Percentiles rank a stretch among this genome's conserved stretches.
Evolutionary conservation across 169 alveolate species (phyloP).

Genomic region (Ichthyophthirius multifiliis): DNA sequence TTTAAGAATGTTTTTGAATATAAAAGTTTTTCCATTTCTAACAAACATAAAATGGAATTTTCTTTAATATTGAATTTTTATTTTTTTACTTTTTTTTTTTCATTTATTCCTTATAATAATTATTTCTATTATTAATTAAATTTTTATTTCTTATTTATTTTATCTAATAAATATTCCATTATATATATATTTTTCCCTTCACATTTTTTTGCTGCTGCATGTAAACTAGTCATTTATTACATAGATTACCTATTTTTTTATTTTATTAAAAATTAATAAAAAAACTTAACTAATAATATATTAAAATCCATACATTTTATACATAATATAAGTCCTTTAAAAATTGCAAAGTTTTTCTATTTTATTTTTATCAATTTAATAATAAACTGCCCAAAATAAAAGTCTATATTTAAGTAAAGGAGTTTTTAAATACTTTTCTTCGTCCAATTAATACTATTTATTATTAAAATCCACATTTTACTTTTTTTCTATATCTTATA

Average conservation of each 20-base stretch:
- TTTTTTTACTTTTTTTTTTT: neutral
- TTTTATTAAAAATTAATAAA: too few relatives aligned
- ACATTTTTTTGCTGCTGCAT: slow-evolving; percentile 49
- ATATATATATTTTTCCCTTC: slow-evolving; percentile 10
- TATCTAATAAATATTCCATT: neutral
- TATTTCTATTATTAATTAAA: neutral
- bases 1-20: neutral
- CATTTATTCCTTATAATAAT: neutral
- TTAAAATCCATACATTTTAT: too few relatives aligned
- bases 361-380: neutral
- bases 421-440: neutral
- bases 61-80: neutral
- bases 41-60: neutral
- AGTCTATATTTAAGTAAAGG: slow-evolving; percentile 12
- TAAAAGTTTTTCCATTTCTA: neutral
- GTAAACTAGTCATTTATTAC: slow-evolving; percentile 30
- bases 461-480: neutral
- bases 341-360: too few relatives aligned
- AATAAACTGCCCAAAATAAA: slow-evolving; percentile 41
- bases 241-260: too few relatives aligned
- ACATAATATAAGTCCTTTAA: too few relatives aligned
- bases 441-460: neutral
- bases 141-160: slow-evolving; percentile 16
- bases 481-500: neutral
- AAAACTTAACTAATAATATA: too few relatives aligned